Conservation (phyloP, 2,329 filamentous ascomycete genomes). For the Trichoderma afroharzianum region DNA sequence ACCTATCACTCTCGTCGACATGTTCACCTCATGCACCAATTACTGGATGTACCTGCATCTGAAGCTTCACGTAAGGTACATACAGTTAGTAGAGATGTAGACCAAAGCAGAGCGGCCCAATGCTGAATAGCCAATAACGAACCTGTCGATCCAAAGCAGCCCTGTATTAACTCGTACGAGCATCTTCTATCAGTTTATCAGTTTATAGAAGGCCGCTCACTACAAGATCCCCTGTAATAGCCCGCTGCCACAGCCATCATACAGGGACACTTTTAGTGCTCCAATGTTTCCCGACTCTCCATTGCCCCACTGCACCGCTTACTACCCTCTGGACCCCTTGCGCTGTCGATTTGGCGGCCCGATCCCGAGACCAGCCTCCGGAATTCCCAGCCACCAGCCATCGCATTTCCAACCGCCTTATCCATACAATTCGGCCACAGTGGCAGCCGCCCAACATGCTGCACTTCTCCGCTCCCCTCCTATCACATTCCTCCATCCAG, state of each 20-base stretch:
- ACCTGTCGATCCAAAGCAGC: neutral
- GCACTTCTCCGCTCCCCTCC: slow-evolving; percentile 8
- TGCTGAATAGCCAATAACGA: neutral
- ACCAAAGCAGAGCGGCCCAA: neutral
- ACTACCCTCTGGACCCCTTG: neutral
- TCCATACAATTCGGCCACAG: slow-evolving; percentile 1
- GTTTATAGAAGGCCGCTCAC: neutral
- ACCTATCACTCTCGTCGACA: neutral
- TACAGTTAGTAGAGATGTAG: neutral
- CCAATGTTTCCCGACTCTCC: neutral
- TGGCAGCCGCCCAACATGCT: neutral
- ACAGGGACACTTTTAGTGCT: neutral
- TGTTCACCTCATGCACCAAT: neutral
- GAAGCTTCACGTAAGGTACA: neutral
- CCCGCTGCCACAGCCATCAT: neutral
- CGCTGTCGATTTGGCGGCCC: slow-evolving; percentile 14
- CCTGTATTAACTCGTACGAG: neutral
- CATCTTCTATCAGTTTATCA: neutral
- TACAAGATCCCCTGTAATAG: neutral
- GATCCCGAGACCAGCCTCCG: slow-evolving; percentile 19
- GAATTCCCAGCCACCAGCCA: slow-evolving; percentile 20
- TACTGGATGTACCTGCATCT: neutral
- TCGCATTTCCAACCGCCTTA: slow-evolving; percentile 8
- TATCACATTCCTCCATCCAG: slow-evolving; percentile 5
- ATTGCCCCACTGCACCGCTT: neutral